A percentile compares a stretch with the other conserved stretches of the same genome.
phyloP scores from a whole-genome alignment of 768 basidiomycete species.

The Leccinum uliginosum region DNA sequence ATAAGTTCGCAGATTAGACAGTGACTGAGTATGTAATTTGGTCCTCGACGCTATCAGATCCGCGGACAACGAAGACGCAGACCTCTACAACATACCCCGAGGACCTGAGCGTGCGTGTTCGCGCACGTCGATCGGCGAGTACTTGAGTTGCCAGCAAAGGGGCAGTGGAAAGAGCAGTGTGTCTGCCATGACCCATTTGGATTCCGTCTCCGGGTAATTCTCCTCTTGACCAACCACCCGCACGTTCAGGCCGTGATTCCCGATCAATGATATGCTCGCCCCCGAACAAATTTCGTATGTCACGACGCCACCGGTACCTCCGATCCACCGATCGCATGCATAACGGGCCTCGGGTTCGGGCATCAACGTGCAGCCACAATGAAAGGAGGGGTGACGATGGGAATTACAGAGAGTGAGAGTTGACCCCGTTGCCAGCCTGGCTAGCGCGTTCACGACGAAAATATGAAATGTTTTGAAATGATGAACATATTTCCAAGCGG shows the following conservation, averaged over 20 bases:
- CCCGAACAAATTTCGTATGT: not conserved
- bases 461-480: not conserved
- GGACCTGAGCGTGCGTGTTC: slow-evolving; percentile 46
- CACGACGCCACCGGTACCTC: not conserved
- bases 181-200: not conserved
- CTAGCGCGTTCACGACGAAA: not conserved
- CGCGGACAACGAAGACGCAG: slow-evolving; percentile 55
- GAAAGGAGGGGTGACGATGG: slow-evolving; percentile 57
- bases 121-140: slow-evolving; percentile 37
- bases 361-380: slow-evolving; percentile 51
- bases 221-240: not conserved
- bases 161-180: not conserved
- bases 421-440: not conserved
- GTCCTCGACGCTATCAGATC: slow-evolving; percentile 38
- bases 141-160: not conserved
- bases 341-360: slow-evolving; percentile 53
- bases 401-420: slow-evolving; percentile 44
- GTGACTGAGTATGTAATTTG: not conserved
- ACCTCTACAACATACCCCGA: slow-evolving; percentile 57
- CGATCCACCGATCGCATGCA: not conserved
- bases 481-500: not conserved
- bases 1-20: slow-evolving; percentile 53
- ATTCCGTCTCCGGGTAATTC: not conserved
- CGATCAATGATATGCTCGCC: not conserved
- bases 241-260: not conserved